These are phyloP conservation scores for Bruguiera gymnorhiza DNA, from an alignment of 345 rosid species.

Conservation along the genomic window DNA sequence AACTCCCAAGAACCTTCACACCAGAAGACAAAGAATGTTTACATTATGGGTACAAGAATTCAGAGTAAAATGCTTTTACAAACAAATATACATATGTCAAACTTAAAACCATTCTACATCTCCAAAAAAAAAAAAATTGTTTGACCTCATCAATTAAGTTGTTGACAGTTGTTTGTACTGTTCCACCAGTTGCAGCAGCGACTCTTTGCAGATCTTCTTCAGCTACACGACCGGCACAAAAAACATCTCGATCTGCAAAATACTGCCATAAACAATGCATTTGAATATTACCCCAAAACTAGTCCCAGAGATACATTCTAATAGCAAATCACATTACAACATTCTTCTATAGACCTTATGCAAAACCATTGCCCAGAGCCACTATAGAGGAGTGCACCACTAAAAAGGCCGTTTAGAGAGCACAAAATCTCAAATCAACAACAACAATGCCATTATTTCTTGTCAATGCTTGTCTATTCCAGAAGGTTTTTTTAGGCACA, in stretches of 20 bases:
- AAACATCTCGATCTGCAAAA: constrained; percentile 96
- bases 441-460: no score
- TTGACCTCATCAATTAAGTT: constrained; percentile 81
- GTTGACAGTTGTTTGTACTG: constrained; percentile 92
- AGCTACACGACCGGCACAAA: constrained; percentile 98
- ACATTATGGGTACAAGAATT: background rate
- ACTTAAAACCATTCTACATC: background rate
- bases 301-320: background rate
- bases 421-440: no score
- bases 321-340: no score
- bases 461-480: no score
- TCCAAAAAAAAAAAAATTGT: background rate
- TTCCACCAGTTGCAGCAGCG: constrained; percentile 97
- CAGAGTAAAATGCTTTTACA: background rate
- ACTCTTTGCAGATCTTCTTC: constrained; percentile 93
- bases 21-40: constrained; percentile 3
- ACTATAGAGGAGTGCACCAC: no score
- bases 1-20: constrained; percentile 88
- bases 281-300: background rate
- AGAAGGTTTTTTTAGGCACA: no score
- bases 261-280: constrained; percentile 50
- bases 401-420: no score
- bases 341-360: no score
- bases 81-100: background rate
- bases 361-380: no score